Evolutionary conservation across 2,329 filamentous ascomycete genomes (phyloP).

Genomic region (Pseudocercospora crystallina): DNA sequence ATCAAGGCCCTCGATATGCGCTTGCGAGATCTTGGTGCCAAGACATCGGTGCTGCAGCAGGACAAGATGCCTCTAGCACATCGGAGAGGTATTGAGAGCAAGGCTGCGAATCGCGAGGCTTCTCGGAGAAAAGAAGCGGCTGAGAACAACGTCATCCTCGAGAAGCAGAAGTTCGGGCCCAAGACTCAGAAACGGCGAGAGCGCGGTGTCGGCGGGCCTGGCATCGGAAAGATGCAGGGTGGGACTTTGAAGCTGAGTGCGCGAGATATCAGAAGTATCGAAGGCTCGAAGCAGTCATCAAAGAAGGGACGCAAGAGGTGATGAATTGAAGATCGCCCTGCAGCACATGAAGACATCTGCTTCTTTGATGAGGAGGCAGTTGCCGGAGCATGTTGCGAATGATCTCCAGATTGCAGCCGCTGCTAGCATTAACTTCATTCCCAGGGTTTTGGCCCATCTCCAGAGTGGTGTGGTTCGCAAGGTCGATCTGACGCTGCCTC

Average conservation of each 20-base stretch:
- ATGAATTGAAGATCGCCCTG: neutral
- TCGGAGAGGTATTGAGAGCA: slow-evolving; percentile 77
- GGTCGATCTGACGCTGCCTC: too few species aligned
- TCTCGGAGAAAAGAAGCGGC: slow-evolving; percentile 74
- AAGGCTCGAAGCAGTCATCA: slow-evolving; percentile 44
- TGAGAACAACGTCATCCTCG: slow-evolving; percentile 88
- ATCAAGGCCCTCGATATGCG: slow-evolving; percentile 82
- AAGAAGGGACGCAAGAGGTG: slow-evolving; percentile 5
- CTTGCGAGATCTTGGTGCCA: slow-evolving; percentile 77
- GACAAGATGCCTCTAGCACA: slow-evolving; percentile 86
- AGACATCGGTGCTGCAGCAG: slow-evolving; percentile 70
- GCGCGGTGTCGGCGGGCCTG: slow-evolving; percentile 70
- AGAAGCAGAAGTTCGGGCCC: slow-evolving; percentile 54
- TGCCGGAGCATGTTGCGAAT: too few species aligned
- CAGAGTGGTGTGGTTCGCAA: too few species aligned
- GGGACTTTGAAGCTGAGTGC: slow-evolving; percentile 78
- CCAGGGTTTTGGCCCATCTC: too few species aligned
- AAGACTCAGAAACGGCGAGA: slow-evolving; percentile 48
- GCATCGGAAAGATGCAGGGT: slow-evolving; percentile 75
- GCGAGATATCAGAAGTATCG: slow-evolving; percentile 71
- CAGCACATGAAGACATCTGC: too few species aligned
- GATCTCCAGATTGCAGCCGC: too few species aligned
- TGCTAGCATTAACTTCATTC: too few species aligned
- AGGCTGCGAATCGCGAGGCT: slow-evolving; percentile 64
- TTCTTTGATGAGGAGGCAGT: too few species aligned